Base-by-base conservation (phyloP, 2,329 filamentous ascomycete genomes). In the Epichloe bromicola region DNA sequence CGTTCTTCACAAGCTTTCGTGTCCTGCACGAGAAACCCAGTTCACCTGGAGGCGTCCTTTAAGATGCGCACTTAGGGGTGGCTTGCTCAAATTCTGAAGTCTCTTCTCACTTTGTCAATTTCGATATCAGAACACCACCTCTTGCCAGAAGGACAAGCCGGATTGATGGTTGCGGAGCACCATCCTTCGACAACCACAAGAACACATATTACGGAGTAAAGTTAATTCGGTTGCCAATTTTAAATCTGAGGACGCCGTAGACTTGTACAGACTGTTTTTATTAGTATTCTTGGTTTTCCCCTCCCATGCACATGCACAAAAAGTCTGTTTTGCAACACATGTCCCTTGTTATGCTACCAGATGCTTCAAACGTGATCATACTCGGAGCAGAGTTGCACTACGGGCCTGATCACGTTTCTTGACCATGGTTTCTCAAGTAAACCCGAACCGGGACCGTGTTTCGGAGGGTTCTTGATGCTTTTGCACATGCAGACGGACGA, bases 291-390 rank as follows among this genome's bases (percentile, higher is more conserved):
- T 30, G 8, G 8, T 4, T 30, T 30, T 30, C 3, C 8, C 26
- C 8, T 30, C 10, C 8, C 26, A 10, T 15, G 6, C 15, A 15
- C 14, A 38, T 38, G 36, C 12, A 38, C 36, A 1, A 8, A 14
- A n/a, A 38, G 14, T n/a, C 5, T 38, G 7, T 20, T 23, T 20
- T 4, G 14, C 17, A 42, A 20, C 14, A 20, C 19, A 42, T n/a
- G 26, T 19, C 7, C n/a, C n/a, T 36, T 15, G 7, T 19, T 14
- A 26, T 46, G 33, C 48, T 50, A 50, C 10, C 30, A 50, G 40
- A 46, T 50, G 41, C 41, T 40, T 50, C 48, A 50, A 50, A 50
- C 41, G 23, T 19, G 12, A 17, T 23, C 19, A 37, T 49, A 41
- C 37, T 49, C 40, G 39, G n/a, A n/a, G 37, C 46, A 15, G 3